phyloP scores from a whole-genome alignment of 2,329 filamentous ascomycete species.

The Reticulascus tulasneorum region DNA sequence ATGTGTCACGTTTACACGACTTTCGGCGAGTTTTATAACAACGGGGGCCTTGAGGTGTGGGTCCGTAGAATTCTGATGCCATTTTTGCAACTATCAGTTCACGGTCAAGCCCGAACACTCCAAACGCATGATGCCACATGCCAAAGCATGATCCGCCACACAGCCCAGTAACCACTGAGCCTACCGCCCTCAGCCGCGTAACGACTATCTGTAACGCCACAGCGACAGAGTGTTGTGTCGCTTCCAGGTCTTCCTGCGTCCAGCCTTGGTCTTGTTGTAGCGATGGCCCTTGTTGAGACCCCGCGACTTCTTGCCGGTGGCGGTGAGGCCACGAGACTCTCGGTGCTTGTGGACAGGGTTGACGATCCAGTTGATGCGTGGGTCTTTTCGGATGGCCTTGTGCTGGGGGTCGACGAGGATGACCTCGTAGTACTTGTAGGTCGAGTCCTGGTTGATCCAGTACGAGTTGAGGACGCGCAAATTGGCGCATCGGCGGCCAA shows the following conservation, averaged over 20 bases:
- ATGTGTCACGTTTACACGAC: too few relatives aligned
- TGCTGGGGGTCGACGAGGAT: slow-evolving; percentile 99
- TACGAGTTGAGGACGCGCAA: slow-evolving; percentile 99
- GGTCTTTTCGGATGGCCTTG: slow-evolving; percentile 98
- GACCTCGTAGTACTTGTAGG: slow-evolving; percentile 99
- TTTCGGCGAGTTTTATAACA: too few relatives aligned
- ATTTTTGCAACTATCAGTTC: too few relatives aligned
- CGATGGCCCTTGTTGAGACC: slow-evolving; percentile 99
- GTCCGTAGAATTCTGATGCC: too few relatives aligned
- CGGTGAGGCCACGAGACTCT: slow-evolving; percentile 93
- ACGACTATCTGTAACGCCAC: slow-evolving; percentile 98
- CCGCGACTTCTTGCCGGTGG: slow-evolving; percentile 99
- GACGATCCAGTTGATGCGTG: slow-evolving; percentile 99
- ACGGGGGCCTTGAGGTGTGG: too few relatives aligned
- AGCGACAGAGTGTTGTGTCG: slow-evolving; percentile 98
- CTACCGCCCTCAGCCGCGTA: too few relatives aligned
- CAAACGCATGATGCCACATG: too few relatives aligned
- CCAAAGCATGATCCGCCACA: too few relatives aligned
- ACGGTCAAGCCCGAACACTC: too few relatives aligned
- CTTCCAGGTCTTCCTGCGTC: slow-evolving; percentile 99
- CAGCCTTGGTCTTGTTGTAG: slow-evolving; percentile 97
- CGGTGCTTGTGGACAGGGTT: slow-evolving; percentile 99
- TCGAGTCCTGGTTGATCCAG: slow-evolving; percentile 99
- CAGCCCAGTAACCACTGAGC: too few relatives aligned
- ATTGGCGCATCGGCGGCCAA: slow-evolving; percentile 98